Evolutionary conservation across 345 rosid genomes (phyloP), one percentile per base, ranked within the genome.

Genomic region (Syzygium aqueum): DNA sequence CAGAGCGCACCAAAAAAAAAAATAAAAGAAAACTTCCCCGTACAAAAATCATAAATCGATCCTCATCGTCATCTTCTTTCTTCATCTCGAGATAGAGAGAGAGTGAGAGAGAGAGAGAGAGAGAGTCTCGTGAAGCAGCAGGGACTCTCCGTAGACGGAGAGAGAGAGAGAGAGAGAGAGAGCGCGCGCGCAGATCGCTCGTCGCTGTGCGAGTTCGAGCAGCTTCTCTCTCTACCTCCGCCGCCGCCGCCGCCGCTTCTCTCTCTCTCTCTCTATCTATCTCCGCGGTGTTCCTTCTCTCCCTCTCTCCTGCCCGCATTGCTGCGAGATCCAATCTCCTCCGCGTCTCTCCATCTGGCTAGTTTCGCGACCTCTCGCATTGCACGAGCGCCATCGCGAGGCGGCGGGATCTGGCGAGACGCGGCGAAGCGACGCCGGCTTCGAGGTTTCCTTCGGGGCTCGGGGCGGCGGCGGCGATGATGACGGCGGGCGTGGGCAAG

Each of bases 271-370:
- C 87, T 85, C 51, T 56, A 80, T 87, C 87, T 84, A 13, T 77
- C 84, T 33, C 46, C 33, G 19, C 6, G 1, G 80, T 17, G 80
- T 52, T 9, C 54, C 57, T 85, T 28, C 51, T 87, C 22, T 17
- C 40, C 85, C 89, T 53, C 85, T 84, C 87, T 23, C 90, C 87
- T 92, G 87, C 88, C 43, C 43, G 5, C 43, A 40, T 46, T 87
- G 85, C 90, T 94, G 90, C 89, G 92, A 94, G 95, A 94, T 93
- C 97, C 93, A 93, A 40, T 61, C 56, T 89, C 10, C 56, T 89
- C 10, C 87, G 77, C 84, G 40, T 54, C 82, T 53, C 87, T 78
- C 77, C 54, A 51, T 28, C 25, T 40, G 5, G 52, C 52, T 33
- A 73, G 25, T 33, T 33, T 10, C 25, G 49, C 25, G 6, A 73